Percentiles rank a stretch among this genome's conserved stretches.
Evolutionary conservation across 192 early-diverging fungal genomes (phyloP).

Genomic region (Linnemannia exigua): DNA sequence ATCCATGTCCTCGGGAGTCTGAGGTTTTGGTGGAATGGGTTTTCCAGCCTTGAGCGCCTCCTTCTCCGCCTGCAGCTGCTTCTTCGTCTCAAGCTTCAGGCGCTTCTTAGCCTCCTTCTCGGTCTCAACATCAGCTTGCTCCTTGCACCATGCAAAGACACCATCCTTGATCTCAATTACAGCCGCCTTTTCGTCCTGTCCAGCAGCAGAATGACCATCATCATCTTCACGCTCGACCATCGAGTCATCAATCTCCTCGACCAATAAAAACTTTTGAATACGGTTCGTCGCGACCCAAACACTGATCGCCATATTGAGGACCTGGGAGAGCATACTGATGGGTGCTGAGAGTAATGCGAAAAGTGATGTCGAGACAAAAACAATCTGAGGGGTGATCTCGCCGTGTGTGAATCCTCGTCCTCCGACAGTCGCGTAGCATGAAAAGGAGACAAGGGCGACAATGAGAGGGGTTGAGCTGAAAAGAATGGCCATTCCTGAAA

Average conservation of each 20-base stretch:
- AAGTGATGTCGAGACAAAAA: conserved; percentile 9
- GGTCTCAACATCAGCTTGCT: background rate
- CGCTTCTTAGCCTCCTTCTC: background rate
- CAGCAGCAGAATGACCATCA: no score
- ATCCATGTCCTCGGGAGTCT: background rate
- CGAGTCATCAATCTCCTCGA: conserved; percentile 11
- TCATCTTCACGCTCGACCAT: conserved; percentile 11
- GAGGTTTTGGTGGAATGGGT: background rate
- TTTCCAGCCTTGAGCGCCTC: conserved; percentile 10
- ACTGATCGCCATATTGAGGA: conserved; percentile 5
- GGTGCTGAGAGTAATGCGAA: conserved; percentile 6
- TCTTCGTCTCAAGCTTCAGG: background rate
- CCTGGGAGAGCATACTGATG: conserved; percentile 8
- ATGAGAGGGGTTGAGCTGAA: conserved; percentile 2
- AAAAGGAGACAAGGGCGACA: conserved; percentile 16
- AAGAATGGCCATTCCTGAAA: conserved; percentile 10
- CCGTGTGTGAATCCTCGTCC: background rate
- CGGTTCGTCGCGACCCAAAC: conserved; percentile 16
- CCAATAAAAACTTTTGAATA: conserved; percentile 9
- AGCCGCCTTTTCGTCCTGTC: background rate
- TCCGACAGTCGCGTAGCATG: conserved; percentile 16
- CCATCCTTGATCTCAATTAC: conserved; percentile 17
- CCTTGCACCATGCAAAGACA: conserved; percentile 20
- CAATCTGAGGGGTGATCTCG: conserved; percentile 9
- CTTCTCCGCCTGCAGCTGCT: background rate